Evolutionary conservation across 805 yeast genomes (phyloP), one percentile per base, ranked within the genome.

Genomic region (Vanderwaltozyma verrucispora): DNA sequence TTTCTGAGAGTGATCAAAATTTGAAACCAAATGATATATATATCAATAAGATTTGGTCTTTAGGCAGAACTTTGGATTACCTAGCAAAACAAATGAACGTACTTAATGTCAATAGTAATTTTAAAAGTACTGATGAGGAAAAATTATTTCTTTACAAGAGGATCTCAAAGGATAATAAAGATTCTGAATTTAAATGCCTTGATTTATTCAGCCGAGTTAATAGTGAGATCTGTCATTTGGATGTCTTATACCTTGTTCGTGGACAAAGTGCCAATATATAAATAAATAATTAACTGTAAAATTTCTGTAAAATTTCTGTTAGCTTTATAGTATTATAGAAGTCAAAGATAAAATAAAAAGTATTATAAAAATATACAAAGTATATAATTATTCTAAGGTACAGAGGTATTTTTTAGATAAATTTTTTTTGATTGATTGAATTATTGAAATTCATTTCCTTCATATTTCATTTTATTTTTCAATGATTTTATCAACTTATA

Each of bases 31-130:
- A 29, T 5, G 29, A 38, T 1, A 20, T 59, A 5, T 59, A 35
- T 37, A 40, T 55, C 11, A 56, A 57, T 39, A 57, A 53, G 37
- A 37, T 49, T 3, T 56, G 63, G 62, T 58, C 62, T 10, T 38
- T 56, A 2, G 63, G 63, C 1, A 49, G 58, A 28, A 54, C 50
- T 4, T 37, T 59, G 23, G 63, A 59, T 39, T 53, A 42, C 35
- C 30, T 57, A 15, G 57, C 62, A 2, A 31, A 38, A n/a, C 45
- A 43, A 32, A 39, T 54, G 27, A 39, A 45, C 24, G 50, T 57
- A 5, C 41, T 39, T 18, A 57, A 57, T 36, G 32, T 25, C 10
- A 56, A 55, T 37, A 35, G 33, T 26, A 41, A 41, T 14, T 27
- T 41, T 17, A 35, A 42, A 8, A 44, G 48, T 2, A 30, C 43